These are phyloP conservation scores for Aspergillus incahuasiensis DNA, from an alignment of 495 filamentous ascomycete species.

Conservation along the genomic window DNA sequence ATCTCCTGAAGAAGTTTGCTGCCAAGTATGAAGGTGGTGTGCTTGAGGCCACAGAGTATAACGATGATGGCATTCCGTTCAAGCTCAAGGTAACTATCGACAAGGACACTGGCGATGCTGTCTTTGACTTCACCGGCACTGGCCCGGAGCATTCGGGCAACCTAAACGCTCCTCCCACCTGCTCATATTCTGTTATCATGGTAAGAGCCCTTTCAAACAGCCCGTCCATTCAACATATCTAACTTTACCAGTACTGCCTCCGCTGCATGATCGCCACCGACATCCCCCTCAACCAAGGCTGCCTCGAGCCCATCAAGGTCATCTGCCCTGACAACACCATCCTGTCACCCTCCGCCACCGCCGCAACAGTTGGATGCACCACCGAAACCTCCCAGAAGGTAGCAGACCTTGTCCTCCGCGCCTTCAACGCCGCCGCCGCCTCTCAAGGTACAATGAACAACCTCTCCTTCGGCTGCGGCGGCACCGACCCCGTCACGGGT, in stretches of 20 bases:
- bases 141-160: conserved; percentile 89
- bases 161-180: conserved; percentile 83
- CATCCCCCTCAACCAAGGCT: conserved; percentile 93
- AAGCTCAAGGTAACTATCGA: conserved; percentile 80
- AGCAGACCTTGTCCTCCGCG: conserved; percentile 85
- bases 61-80: conserved; percentile 93
- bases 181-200: conserved; percentile 68
- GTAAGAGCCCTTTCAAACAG: conserved; percentile 1
- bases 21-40: conserved; percentile 66
- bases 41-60: conserved; percentile 80
- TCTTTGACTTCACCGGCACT: conserved; percentile 82
- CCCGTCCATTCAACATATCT: background rate
- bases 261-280: conserved; percentile 82
- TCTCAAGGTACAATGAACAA: conserved; percentile 89
- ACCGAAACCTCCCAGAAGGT: conserved; percentile 68
- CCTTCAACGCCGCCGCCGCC: conserved; percentile 80
- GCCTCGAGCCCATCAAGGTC: conserved; percentile 76
- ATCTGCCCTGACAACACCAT: conserved; percentile 74
- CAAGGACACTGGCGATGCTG: conserved; percentile 72
- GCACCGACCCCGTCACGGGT: conserved; percentile 23
- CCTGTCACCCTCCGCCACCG: conserved; percentile 71
- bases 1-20: conserved; percentile 69
- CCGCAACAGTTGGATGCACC: conserved; percentile 85
- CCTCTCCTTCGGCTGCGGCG: conserved; percentile 38
- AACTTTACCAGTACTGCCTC: conserved; percentile 57